Evolutionary conservation across 352 stramenopile species (phyloP), one percentile per base, ranked within the genome.

Genomic region (Pythium aphanidermatum): DNA sequence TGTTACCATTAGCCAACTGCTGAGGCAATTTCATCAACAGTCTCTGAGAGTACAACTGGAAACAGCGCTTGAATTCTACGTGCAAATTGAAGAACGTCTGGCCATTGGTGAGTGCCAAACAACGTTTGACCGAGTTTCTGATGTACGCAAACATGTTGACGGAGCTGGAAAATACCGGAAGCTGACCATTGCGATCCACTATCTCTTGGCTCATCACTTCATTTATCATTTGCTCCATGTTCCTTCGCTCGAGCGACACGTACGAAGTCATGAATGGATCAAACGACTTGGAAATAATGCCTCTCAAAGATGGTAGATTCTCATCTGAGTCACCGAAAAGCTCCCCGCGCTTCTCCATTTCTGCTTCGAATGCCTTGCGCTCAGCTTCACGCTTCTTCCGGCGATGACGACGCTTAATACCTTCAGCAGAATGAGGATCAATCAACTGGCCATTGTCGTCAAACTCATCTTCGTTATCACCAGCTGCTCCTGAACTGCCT

Each of bases 131-230:
- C 7, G 92, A 98, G 48, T 98, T 98, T 40, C 98, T 97, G 52
- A 99, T 98, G 72, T 99, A 98, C 32, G 97, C 89, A 58, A 99
- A 99, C 54, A 99, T 92, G 55, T 97, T 97, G 14, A 98, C 96
- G 2, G 95, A 98, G 27, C 88, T 98, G 2, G 87, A 97, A 56
- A 99, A 98, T 7, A 98, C 93, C 0, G 95, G 92, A 14, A 98
- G 66, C 38, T 96, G 92, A 10, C 95, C 95, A 26, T 98, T 95
- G 31, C 79, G 86, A 60, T 98, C 95, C 20, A 98, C 91, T 5
- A 97, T 88, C 43, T 97, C 88, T 36, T 96, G 83, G 54, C 75
- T 86, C 59, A 95, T 80, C 27, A 96, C 85, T 57, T 96, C 76
- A 24, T 74, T 57, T 26, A 98, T 78, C 76, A 98, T 95, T 55